Base-by-base conservation (phyloP, 2,329 filamentous ascomycete genomes). In the Xylaria sp. region DNA sequence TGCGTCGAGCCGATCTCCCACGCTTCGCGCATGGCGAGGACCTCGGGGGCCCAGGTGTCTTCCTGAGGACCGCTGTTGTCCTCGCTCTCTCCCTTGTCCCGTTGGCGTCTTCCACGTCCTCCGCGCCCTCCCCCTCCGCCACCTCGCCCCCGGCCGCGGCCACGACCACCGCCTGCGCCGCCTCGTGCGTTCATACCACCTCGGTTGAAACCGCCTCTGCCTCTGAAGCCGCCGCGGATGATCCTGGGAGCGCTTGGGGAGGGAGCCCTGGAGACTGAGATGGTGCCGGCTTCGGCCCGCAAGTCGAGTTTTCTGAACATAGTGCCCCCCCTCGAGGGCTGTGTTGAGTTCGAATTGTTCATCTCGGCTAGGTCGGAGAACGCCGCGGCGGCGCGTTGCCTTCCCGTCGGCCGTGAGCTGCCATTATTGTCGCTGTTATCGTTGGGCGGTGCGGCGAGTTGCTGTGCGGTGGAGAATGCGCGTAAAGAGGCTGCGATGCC, bases 401-500 rank as follows among this genome's bases (percentile, higher is more conserved):
- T 73, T 15, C 64, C 68, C 9, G 72, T 61, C 57, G 65, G 61
- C 65, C 52, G 62, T n/a, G 69, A 37, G 41, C 20, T 60, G 23
- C 10, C 32, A 39, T 57, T 62, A 23, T 56, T 57, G 39, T 39
- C 63, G 41, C 54, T 51, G 63, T 41, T 44, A 51, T 65, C 28
- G 37, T 32, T 58, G 37, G 18, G 60, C 46, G 13, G 20, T 2
- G 66, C 69, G 69, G 62, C 60, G 23, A 74, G 76, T 48, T 68
- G 71, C 64, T 77, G 77, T 28, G 77, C 76, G 58, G 74, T 66
- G 58, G 77, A 79, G 72, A 80, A 80, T 56, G 76, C 72, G 18
- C 78, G 76, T 25, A 80, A 74, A 15, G 76, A 76, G 34, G 74
- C 70, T 1, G 77, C 71, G 68, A 79, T 78, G 61, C 78, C 77